Percentiles rank a stretch among this genome's conserved stretches.
Conservation (phyloP, 148 eudicot species). For the Camellia sinensis region DNA sequence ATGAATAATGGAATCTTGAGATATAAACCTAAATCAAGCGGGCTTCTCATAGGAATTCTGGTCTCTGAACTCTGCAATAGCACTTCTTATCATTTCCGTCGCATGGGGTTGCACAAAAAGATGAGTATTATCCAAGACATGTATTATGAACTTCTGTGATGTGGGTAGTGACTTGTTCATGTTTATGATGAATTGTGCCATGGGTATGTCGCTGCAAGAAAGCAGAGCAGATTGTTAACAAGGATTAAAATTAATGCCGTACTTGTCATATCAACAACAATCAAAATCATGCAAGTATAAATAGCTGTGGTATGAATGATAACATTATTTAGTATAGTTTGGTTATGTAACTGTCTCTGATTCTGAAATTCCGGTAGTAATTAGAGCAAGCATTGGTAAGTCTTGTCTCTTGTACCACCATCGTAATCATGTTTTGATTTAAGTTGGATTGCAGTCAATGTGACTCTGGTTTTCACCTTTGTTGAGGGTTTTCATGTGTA, state of each 20-base stretch:
- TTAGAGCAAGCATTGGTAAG: no score
- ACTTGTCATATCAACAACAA: no score
- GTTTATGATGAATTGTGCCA: slow-evolving; percentile 80
- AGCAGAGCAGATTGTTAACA: not conserved
- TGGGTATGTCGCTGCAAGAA: slow-evolving; percentile 73
- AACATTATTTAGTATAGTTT: no score
- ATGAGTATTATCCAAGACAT: slow-evolving; percentile 64
- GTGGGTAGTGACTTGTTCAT: slow-evolving; percentile 48
- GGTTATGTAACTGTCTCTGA: no score
- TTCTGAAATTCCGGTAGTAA: no score
- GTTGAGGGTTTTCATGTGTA: no score
- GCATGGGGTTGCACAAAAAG: slow-evolving; percentile 70
- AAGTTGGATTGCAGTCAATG: no score
- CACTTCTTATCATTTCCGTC: slow-evolving; percentile 62
- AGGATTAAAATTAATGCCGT: not conserved
- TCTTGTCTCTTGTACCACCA: no score
- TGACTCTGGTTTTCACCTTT: no score
- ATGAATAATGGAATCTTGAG: not conserved
- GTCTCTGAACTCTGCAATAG: slow-evolving; percentile 68
- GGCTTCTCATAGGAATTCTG: slow-evolving; percentile 94
- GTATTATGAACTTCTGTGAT: slow-evolving; percentile 75
- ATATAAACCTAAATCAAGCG: slow-evolving; percentile 22
- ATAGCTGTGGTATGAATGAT: no score
- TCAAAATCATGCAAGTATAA: no score
- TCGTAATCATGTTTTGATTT: no score